Evolutionary conservation across 73 alveolate genomes (phyloP).

Genomic region (Uronychia setigera): DNA sequence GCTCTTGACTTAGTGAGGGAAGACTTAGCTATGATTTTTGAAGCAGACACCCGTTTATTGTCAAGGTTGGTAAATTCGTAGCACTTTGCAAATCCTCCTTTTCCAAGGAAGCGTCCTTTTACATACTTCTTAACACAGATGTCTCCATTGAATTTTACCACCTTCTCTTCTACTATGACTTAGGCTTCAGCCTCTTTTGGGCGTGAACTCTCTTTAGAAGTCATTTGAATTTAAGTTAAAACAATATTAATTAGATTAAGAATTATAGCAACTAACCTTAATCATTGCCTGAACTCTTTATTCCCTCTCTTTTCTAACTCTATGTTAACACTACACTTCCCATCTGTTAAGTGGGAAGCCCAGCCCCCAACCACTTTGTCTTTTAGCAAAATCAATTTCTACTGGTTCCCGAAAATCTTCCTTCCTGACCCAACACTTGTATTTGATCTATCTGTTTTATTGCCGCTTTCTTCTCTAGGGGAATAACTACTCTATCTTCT

Average conservation of each 20-base stretch:
- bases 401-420: neutral
- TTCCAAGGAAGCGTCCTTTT: constrained; percentile 81
- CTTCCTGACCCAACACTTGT: neutral
- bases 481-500: neutral
- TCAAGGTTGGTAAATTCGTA: constrained; percentile 70
- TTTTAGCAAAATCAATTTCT: neutral
- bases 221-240: neutral
- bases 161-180: constrained; percentile 80
- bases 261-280: neutral
- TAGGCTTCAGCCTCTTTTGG: constrained; percentile 13
- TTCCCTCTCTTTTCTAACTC: neutral
- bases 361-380: neutral
- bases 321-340: neutral
- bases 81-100: constrained; percentile 88
- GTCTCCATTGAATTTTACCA: constrained; percentile 73
- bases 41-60: constrained; percentile 79
- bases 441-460: neutral
- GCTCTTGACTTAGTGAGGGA: constrained; percentile 75
- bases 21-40: constrained; percentile 86
- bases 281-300: neutral
- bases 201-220: neutral
- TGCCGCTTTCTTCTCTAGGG: constrained; percentile 2
- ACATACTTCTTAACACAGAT: constrained; percentile 69
- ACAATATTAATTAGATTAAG: neutral
- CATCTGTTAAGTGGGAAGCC: neutral